Percentiles rank a stretch among this genome's conserved stretches.
Evolutionary conservation across 2,329 filamentous ascomycete genomes (phyloP).

Genomic region (Massarina eburnea): DNA sequence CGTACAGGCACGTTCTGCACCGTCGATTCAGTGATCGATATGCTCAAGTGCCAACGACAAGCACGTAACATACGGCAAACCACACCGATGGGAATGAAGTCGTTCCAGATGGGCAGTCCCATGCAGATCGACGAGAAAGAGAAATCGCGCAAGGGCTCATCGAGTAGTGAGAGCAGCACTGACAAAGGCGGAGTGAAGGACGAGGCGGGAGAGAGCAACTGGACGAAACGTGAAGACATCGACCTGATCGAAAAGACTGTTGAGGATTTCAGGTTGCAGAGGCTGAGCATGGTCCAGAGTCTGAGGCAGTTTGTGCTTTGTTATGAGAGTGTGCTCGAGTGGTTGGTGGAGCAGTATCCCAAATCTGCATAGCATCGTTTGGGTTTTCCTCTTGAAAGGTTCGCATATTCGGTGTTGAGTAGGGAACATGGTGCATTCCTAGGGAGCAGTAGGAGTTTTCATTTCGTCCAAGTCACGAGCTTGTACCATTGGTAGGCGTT

Average conservation of each 20-base stretch:
- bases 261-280: slow-evolving; percentile 83
- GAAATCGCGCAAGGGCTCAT: slow-evolving; percentile 10
- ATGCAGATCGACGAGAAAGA: slow-evolving; percentile 7
- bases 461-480: not conserved
- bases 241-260: slow-evolving; percentile 88
- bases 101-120: slow-evolving; percentile 1
- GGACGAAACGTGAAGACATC: slow-evolving; percentile 68
- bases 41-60: slow-evolving; percentile 81
- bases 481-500: not conserved
- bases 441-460: not conserved
- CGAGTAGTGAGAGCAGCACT: slow-evolving; percentile 2
- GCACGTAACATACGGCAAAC: slow-evolving; percentile 36
- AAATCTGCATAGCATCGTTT: slow-evolving; percentile 25
- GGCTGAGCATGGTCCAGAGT: slow-evolving; percentile 96
- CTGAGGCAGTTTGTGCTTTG: slow-evolving; percentile 91
- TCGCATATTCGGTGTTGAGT: not conserved
- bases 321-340: slow-evolving; percentile 93
- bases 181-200: slow-evolving; percentile 20
- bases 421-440: not conserved
- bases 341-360: slow-evolving; percentile 60
- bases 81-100: slow-evolving; percentile 51
- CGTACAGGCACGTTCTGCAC: slow-evolving; percentile 96
- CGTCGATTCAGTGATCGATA: slow-evolving; percentile 92
- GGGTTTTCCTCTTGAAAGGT: not conserved
- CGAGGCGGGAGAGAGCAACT: slow-evolving; percentile 55